These are phyloP conservation scores for Myxozyma monticola DNA, from an alignment of 805 yeast species.

Conservation along the genomic window DNA sequence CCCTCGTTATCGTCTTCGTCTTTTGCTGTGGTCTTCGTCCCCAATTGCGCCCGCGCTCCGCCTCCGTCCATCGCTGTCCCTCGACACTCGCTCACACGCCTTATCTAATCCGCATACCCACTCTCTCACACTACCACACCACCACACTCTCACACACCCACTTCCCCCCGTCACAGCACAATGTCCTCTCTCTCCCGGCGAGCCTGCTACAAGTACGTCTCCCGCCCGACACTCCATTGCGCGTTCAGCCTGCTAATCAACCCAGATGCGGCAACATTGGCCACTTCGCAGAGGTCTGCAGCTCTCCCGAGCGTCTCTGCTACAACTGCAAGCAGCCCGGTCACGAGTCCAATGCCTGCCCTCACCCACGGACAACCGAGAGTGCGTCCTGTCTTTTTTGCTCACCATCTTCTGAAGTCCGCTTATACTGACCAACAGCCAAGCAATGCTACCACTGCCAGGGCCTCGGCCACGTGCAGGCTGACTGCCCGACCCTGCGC, in stretches of 20 bases:
- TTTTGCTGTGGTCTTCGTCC: no score
- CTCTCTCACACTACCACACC: no score
- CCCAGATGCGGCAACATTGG: constrained; percentile 85
- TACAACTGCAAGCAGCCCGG: constrained; percentile 88
- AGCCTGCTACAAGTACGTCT: constrained; percentile 32
- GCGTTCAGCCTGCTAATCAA: not conserved
- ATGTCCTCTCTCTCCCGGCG: constrained; percentile 29
- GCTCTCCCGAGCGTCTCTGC: constrained; percentile 79
- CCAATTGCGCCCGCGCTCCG: no score
- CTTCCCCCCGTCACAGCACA: no score
- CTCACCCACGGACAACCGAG: constrained; percentile 79
- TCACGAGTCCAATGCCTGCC: constrained; percentile 84
- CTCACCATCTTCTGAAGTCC: not conserved
- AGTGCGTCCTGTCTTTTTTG: constrained; percentile 45
- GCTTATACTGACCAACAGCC: constrained; percentile 11
- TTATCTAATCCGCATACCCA: no score
- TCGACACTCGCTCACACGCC: no score
- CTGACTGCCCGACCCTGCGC: constrained; percentile 67
- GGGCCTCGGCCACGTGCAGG: constrained; percentile 81
- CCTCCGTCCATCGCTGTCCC: no score
- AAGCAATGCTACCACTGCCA: constrained; percentile 67
- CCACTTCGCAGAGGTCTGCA: constrained; percentile 85
- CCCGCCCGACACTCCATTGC: not conserved
- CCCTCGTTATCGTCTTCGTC: no score
- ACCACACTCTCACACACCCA: no score